Percentiles rank a stretch among this genome's conserved stretches.
phyloP scores from a whole-genome alignment of 352 stramenopile genomes.

The Globisporangium carolinianum region DNA sequence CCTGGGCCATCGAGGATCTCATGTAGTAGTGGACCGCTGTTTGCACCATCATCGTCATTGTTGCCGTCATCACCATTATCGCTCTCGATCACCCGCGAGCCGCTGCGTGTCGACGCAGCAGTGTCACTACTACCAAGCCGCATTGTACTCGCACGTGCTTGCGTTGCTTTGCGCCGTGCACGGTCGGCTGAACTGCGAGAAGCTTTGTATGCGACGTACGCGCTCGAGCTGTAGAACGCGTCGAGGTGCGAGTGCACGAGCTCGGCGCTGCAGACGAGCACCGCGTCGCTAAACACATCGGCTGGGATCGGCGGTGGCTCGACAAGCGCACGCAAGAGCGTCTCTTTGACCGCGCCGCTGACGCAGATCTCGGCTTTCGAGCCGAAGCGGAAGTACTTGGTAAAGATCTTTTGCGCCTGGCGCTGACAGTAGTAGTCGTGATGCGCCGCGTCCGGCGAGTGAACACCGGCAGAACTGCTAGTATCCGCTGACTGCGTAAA shows the following conservation, averaged over 20 bases:
- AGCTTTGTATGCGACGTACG: conserved; percentile 37
- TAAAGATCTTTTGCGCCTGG: conserved; percentile 70
- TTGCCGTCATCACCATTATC: too few relatives aligned
- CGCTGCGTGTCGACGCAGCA: too few relatives aligned
- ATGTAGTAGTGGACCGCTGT: neutral
- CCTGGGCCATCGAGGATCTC: conserved; percentile 47
- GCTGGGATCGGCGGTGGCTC: conserved; percentile 31
- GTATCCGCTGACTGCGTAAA: conserved; percentile 13
- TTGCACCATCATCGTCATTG: too few relatives aligned
- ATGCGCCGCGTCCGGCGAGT: conserved; percentile 19
- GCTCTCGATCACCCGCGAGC: too few relatives aligned
- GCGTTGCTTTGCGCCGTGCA: too few relatives aligned
- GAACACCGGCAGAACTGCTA: conserved; percentile 7
- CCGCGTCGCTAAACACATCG: conserved; percentile 51
- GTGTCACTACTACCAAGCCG: too few relatives aligned
- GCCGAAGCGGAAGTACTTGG: conserved; percentile 67
- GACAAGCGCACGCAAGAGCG: conserved; percentile 31
- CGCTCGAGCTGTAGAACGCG: conserved; percentile 37
- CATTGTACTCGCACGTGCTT: too few relatives aligned
- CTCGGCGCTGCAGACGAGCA: conserved; percentile 51
- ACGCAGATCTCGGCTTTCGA: conserved; percentile 65
- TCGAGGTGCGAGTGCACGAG: conserved; percentile 59
- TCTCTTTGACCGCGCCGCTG: conserved; percentile 32
- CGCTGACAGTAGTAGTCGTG: conserved; percentile 47
- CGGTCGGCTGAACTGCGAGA: conserved; percentile 4